Evolutionary conservation across 2,329 filamentous ascomycete species (phyloP).

Genomic region (Colletotrichum navitas): DNA sequence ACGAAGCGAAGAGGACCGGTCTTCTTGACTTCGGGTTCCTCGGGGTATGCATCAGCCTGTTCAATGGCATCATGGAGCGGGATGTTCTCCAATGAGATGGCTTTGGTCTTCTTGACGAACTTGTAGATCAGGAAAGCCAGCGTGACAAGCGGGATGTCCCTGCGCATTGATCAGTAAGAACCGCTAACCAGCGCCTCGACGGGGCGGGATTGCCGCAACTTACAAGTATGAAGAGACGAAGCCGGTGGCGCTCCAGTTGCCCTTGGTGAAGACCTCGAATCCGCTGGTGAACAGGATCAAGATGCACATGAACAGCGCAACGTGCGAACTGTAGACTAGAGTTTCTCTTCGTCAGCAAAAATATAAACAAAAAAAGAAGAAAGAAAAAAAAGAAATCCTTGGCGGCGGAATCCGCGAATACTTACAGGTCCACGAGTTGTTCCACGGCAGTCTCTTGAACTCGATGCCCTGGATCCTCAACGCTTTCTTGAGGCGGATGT

Average conservation of each 20-base stretch:
- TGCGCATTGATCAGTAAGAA: conserved; percentile 47
- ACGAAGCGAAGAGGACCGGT: conserved; percentile 48
- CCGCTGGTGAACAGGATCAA: conserved; percentile 79
- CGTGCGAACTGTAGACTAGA: conserved; percentile 70
- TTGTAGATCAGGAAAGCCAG: conserved; percentile 74
- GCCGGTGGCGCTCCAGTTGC: conserved; percentile 66
- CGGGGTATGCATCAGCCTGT: conserved; percentile 55
- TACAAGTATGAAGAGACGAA: conserved; percentile 76
- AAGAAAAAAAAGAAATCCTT: too few relatives aligned
- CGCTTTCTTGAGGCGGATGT: conserved; percentile 70
- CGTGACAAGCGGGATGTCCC: conserved; percentile 71
- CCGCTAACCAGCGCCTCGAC: neutral
- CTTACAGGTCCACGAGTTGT: conserved; percentile 72
- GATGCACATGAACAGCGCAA: conserved; percentile 70
- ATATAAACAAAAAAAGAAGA: neutral
- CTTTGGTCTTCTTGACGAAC: conserved; percentile 70
- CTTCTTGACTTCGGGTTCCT: conserved; percentile 48
- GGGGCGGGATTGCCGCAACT: conserved; percentile 51
- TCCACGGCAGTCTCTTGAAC: conserved; percentile 67
- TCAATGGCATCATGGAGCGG: conserved; percentile 65
- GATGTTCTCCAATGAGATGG: conserved; percentile 64
- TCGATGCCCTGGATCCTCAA: conserved; percentile 61
- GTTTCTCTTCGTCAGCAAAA: conserved; percentile 6
- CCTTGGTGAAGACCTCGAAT: conserved; percentile 73
- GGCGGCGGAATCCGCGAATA: conserved; percentile 17